phyloP scores from a whole-genome alignment of 352 stramenopile genomes.

The Phytophthora hibernalis region DNA sequence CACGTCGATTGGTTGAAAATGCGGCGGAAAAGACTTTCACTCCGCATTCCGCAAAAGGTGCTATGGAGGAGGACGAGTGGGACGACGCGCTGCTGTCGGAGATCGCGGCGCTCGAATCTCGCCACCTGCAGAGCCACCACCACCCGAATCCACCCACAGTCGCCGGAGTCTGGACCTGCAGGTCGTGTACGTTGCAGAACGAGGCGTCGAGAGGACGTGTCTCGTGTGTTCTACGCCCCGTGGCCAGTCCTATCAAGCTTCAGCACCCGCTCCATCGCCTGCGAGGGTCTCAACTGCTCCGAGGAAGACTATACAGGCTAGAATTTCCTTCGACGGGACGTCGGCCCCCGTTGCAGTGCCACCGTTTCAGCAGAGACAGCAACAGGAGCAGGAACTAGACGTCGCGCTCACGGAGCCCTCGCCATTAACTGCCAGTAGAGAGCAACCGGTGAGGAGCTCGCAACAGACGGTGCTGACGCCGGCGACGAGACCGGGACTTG shows the following conservation, averaged over 20 bases:
- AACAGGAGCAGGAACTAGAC: background rate
- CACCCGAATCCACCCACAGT: background rate
- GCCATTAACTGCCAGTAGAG: background rate
- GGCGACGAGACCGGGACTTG: constrained; percentile 3
- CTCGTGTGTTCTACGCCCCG: constrained; percentile 61
- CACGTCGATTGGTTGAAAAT: constrained; percentile 3
- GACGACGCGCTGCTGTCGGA: constrained; percentile 81
- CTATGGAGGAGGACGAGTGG: constrained; percentile 77
- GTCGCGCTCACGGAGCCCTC: constrained; percentile 12
- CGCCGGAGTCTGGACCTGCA: constrained; percentile 44
- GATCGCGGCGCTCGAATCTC: constrained; percentile 69
- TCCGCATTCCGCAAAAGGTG: background rate
- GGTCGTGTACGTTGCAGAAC: constrained; percentile 76
- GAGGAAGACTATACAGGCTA: constrained; percentile 69
- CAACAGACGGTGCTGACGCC: constrained; percentile 17
- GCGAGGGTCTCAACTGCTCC: background rate
- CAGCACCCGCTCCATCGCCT: background rate
- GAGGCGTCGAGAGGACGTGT: constrained; percentile 41
- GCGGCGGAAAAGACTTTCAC: background rate
- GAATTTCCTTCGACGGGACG: constrained; percentile 59
- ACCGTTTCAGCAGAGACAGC: constrained; percentile 6
- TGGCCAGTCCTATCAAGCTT: constrained; percentile 39
- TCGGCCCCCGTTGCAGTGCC: constrained; percentile 2
- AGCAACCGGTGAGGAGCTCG: constrained; percentile 15
- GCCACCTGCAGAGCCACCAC: constrained; percentile 36